Evolutionary conservation across 352 stramenopile species (phyloP).

Genomic region (Pythium plurisporium): DNA sequence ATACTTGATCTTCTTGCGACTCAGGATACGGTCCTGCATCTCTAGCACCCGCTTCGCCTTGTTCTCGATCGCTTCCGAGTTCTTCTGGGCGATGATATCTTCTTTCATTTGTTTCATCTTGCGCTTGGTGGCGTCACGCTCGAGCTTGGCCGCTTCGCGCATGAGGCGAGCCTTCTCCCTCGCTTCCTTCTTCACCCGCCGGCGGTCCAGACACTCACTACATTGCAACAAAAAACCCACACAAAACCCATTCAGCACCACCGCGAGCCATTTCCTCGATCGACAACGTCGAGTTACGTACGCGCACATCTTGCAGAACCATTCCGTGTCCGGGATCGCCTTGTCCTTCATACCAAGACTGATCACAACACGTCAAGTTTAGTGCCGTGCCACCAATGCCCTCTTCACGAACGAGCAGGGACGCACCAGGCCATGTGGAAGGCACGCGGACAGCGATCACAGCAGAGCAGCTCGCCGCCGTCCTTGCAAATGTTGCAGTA

Average conservation of each 20-base stretch:
- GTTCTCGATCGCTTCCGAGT: conserved; percentile 73
- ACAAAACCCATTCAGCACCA: not conserved
- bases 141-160: conserved; percentile 77
- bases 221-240: not conserved
- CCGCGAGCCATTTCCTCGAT: not conserved
- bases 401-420: conserved; percentile 17
- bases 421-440: conserved; percentile 88
- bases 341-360: conserved; percentile 76
- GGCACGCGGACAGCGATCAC: conserved; percentile 87
- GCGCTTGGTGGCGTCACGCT: conserved; percentile 62
- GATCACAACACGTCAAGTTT: no score
- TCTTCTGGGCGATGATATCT: conserved; percentile 65
- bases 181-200: conserved; percentile 65
- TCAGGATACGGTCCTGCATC: conserved; percentile 86
- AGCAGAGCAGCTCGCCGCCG: conserved; percentile 87
- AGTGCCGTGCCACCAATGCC: not conserved
- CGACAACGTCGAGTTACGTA: conserved; percentile 32
- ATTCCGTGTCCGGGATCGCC: conserved; percentile 78
- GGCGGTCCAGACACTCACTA: conserved; percentile 68
- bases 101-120: conserved; percentile 69
- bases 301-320: conserved; percentile 87
- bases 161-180: conserved; percentile 75
- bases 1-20: conserved; percentile 87
- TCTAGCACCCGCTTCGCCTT: conserved; percentile 84
- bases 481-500: conserved; percentile 91